Base-by-base conservation (phyloP, 257 asterid species). In the Salvia rosmarinus region DNA sequence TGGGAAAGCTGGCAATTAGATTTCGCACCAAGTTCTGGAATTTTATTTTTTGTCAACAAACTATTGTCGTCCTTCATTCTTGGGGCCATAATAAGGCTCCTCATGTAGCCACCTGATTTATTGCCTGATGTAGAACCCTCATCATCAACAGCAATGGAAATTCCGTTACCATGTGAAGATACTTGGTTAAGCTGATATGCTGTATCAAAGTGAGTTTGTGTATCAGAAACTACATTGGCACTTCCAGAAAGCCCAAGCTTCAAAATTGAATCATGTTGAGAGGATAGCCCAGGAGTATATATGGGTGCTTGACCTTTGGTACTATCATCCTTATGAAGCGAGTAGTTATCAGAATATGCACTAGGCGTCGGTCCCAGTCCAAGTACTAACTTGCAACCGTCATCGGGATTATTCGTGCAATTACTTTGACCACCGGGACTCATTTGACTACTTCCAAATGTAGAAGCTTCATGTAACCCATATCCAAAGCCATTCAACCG, bases 361-460 rank as follows among this genome's bases (percentile, higher is more conserved):
- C 86, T 83, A 40, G 97, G 90, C 0, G 98, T 86, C 4, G 97
- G 98, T 58, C 97, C 98, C 73, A 90, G 71, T 67, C 98, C 98
- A 61, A 92, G 97, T 20, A 92, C 95, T 86, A 92, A 82, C 78
- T 84, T 84, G 88, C 95, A 92, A 20, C 87, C 92, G 67, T 92
- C 98, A 71, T 90, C 96, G 17, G 72, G 76, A 73, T 80, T 71
- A 68, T 70, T 85, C 5, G 77, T 35, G 57, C 72, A 72, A 68
- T 66, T 63, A 58, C 70, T 73, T 20, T 58, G 75, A 82, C 66
- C 66, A 68, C 75, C 80, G 39, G 62, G 58, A 49, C 39, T 80
- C 40, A 76, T 76, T 57, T 78, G 83, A 71, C 67, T 74, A 50
- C 78, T 72, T 34, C 80, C 82, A 30, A 84, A 76, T n/a, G 61